Evolutionary conservation across 225 moss, liverwort and hornwort genomes (phyloP).

Genomic region (Physcomitrellopsis africana): DNA sequence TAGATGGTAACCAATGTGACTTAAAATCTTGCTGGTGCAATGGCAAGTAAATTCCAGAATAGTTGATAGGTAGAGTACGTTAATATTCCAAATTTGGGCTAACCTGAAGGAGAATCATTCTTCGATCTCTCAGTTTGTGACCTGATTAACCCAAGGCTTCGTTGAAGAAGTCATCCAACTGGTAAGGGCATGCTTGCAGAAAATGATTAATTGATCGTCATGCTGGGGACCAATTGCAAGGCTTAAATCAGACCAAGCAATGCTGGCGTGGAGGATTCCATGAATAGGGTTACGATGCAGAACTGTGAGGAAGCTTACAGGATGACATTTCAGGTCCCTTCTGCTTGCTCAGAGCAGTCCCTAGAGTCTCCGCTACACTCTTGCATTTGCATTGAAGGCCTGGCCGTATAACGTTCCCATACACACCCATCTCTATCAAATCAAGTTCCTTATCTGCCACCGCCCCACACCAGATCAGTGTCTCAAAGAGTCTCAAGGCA

Average conservation of each 20-base stretch:
- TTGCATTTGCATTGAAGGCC: conserved; percentile 86
- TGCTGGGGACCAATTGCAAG: neutral
- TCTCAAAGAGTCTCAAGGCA: neutral
- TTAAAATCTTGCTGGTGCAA: too few relatives aligned
- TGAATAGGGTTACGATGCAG: conserved; percentile 17
- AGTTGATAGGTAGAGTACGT: too few relatives aligned
- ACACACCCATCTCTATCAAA: conserved; percentile 92
- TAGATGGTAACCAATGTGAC: too few relatives aligned
- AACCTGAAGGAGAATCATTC: neutral
- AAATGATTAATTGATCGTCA: neutral
- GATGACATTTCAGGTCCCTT: conserved; percentile 63
- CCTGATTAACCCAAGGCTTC: neutral
- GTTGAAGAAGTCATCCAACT: neutral
- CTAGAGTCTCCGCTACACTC: conserved; percentile 82
- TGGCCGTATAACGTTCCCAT: conserved; percentile 77
- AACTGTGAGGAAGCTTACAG: conserved; percentile 72
- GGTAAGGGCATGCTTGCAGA: too few relatives aligned
- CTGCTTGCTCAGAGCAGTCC: conserved; percentile 56
- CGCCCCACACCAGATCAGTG: conserved; percentile 11
- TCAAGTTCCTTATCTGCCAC: conserved; percentile 85
- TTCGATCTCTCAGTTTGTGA: neutral
- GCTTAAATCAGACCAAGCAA: neutral
- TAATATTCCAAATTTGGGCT: too few relatives aligned
- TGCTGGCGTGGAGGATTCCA: neutral
- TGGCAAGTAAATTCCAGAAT: too few relatives aligned